phyloP scores from a whole-genome alignment of 2,329 filamentous ascomycete species.

The Cladosporium sp. region DNA sequence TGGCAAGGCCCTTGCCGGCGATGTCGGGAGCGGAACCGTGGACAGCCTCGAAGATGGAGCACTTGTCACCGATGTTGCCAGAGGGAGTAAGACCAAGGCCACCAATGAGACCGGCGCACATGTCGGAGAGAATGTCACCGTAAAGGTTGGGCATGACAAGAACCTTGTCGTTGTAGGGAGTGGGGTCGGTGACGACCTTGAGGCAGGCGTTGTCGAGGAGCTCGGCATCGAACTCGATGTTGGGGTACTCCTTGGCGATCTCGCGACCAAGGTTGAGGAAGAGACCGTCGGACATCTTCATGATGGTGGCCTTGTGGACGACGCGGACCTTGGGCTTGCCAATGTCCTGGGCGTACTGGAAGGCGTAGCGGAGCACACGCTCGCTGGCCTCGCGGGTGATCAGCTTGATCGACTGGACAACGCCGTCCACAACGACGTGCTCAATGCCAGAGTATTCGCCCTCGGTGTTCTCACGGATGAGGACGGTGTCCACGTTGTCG shows the following conservation, averaged over 20 bases:
- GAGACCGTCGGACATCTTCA: constrained; percentile 99
- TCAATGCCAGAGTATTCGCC: constrained; percentile 99
- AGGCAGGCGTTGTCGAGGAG: constrained; percentile 98
- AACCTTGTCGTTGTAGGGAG: constrained; percentile 98
- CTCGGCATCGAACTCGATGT: constrained; percentile 95
- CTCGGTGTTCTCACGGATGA: constrained; percentile 99
- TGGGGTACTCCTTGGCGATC: constrained; percentile 90
- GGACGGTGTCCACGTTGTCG: constrained; percentile 91
- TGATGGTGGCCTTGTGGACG: constrained; percentile 99
- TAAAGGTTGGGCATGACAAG: constrained; percentile 97
- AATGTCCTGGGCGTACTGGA: constrained; percentile 93
- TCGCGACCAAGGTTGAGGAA: constrained; percentile 85
- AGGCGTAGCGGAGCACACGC: constrained; percentile 93
- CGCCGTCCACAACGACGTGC: constrained; percentile 94
- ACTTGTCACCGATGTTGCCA: constrained; percentile 98
- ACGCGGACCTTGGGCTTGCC: constrained; percentile 95
- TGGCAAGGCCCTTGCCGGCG: constrained; percentile 90
- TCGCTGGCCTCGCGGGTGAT: constrained; percentile 94
- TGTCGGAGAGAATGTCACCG: constrained; percentile 98
- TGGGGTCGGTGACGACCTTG: constrained; percentile 95
- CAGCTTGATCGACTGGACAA: constrained; percentile 99
- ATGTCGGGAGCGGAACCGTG: constrained; percentile 97
- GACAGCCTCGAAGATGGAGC: constrained; percentile 99
- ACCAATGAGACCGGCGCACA: constrained; percentile 98
- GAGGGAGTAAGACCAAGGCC: constrained; percentile 95